Evolutionary conservation across 2,329 filamentous ascomycete species (phyloP).

Genomic region (Penicillium olsonii): DNA sequence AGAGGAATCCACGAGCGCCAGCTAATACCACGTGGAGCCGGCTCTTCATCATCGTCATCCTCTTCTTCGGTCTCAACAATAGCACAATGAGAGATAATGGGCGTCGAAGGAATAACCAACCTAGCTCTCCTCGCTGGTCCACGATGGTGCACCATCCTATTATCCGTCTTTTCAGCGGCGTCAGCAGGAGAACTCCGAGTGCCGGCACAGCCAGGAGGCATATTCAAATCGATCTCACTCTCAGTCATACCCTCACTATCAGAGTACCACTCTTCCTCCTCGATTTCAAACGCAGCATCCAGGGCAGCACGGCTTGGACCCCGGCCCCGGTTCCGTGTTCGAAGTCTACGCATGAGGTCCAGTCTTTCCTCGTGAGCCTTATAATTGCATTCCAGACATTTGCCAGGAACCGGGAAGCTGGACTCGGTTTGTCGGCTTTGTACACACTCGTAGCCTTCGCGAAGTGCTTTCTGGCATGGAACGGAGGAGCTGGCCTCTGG

Average conservation of each 20-base stretch:
- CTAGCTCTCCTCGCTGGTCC: background rate
- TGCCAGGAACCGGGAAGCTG: conserved; percentile 16
- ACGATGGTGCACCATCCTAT: background rate
- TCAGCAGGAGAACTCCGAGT: background rate
- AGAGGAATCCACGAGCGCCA: conserved; percentile 4
- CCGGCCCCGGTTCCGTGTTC: background rate
- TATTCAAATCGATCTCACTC: background rate
- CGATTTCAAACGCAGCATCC: background rate
- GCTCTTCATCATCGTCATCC: background rate
- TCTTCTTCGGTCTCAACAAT: background rate
- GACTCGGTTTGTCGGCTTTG: background rate
- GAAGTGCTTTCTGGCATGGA: conserved; percentile 16
- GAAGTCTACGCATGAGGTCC: background rate
- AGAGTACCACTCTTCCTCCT: background rate
- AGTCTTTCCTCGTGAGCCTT: background rate
- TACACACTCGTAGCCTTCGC: conserved; percentile 18
- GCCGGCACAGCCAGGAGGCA: background rate
- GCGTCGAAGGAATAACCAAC: background rate
- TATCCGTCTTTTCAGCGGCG: background rate
- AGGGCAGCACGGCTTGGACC: background rate
- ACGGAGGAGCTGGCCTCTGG: conserved; percentile 12
- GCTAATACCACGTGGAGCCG: background rate
- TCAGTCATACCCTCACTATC: background rate
- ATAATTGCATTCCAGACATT: conserved; percentile 9
- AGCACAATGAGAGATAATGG: background rate